Evolutionary conservation across 2,329 filamentous ascomycete genomes (phyloP), one percentile per base, ranked within the genome.

Genomic region (Apiospora hydei): DNA sequence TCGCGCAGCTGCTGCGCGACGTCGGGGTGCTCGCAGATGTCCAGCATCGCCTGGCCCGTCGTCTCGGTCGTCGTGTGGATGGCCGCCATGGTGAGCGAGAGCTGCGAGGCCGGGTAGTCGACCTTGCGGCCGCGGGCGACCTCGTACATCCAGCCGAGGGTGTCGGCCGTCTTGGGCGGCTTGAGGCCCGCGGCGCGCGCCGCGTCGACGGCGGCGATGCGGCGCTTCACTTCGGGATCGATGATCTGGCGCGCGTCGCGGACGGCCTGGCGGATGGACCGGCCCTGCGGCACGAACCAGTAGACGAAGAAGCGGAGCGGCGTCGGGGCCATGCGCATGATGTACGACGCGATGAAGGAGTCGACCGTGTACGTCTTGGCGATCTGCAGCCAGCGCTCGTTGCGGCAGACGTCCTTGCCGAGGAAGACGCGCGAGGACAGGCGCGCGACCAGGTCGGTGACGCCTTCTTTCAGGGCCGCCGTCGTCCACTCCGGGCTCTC

Each of bases 341-440:
- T 67, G 70, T 81, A 57, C 70, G 82, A 75, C 61, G 81, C 77
- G 69, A 77, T 68, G 77, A 86, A 81, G 57, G 78, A 77, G 72
- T 84, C 79, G n/a, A 82, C 71, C 11, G 84, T 83, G 74, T 85
- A 86, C 38, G 80, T 77, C 77, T 84, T 79, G 61, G 83, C 77
- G 70, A 86, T 82, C 0, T 83, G 77, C 24, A 88, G 81, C 86
- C 86, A 89, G 47, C 82, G 78, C 43, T 83, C 76, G 74, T 88
- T 82, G 7, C 84, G 84, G 76, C 84, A 86, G 16, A 87, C 75
- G 4, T 81, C 78, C 4, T 78, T 74, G 4, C 87, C 86, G 2
- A 88, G 77, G 72, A 88, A 88, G 3, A 88, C 82, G 6, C 85
- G 81, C 1, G 87, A 85, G 0, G 87, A 87, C 14, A 88, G 74